Evolutionary conservation across 2,329 filamentous ascomycete species (phyloP).

Genomic region (Colletotrichum sojae): DNA sequence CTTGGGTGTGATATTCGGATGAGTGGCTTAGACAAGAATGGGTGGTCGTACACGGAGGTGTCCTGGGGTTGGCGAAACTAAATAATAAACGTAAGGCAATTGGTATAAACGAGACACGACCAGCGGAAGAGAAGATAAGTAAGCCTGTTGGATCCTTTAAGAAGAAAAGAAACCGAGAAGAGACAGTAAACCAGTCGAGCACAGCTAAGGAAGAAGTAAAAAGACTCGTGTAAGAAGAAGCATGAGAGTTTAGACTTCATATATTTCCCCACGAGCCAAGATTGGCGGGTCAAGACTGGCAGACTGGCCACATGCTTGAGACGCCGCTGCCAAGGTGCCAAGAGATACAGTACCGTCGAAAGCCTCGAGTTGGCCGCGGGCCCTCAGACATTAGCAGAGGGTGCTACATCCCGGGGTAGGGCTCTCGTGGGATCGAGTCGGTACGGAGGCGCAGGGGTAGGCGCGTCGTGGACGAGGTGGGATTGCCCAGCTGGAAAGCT

Average conservation of each 20-base stretch:
- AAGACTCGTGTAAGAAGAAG: background rate
- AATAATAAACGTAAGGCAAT: constrained; percentile 29
- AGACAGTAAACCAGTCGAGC: constrained; percentile 39
- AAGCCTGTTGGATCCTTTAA: constrained; percentile 2
- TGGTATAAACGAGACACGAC: constrained; percentile 35
- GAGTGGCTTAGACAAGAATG: constrained; percentile 8
- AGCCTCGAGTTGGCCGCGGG: constrained; percentile 32
- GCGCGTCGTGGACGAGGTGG: constrained; percentile 21
- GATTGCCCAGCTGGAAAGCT: constrained; percentile 38
- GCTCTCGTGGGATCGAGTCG: constrained; percentile 30
- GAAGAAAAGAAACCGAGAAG: constrained; percentile 26
- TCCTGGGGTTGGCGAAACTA: constrained; percentile 17
- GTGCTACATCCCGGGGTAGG: constrained; percentile 29
- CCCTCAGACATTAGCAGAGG: constrained; percentile 33
- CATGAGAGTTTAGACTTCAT: constrained; percentile 36
- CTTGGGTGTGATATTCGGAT: constrained; percentile 28
- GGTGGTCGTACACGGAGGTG: constrained; percentile 6
- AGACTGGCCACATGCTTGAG: constrained; percentile 35
- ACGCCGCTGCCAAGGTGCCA: constrained; percentile 35
- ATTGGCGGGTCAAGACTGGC: constrained; percentile 26
- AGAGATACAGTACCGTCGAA: constrained; percentile 31
- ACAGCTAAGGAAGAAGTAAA: constrained; percentile 33
- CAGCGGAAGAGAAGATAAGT: constrained; percentile 39
- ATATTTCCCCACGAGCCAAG: constrained; percentile 38
- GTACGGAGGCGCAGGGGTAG: constrained; percentile 30